Evolutionary conservation across 2,329 filamentous ascomycete genomes (phyloP), one percentile per base, ranked within the genome.

Genomic region (Knoxdaviesia proteae): DNA sequence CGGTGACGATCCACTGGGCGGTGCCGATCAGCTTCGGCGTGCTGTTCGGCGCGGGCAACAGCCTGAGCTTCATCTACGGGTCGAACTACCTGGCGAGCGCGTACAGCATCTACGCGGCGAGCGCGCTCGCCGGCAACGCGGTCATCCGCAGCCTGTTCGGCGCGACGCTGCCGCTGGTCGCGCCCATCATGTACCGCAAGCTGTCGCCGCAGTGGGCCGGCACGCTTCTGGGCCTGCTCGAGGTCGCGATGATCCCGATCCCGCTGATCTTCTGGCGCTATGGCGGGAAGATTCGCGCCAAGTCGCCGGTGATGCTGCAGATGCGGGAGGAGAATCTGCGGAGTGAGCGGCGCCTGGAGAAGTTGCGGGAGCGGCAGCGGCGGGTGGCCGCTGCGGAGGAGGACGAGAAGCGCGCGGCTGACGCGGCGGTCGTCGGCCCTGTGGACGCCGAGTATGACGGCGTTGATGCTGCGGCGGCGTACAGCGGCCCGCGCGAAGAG

Each of bases 101-200:
- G 6, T 92, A 92, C 50, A 78, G 78, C 4, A 80, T 90, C 50
- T 92, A 86, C 54, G 77, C 84, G 1, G 84, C 84, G 1, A 82
- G 75, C 3, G 84, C 84, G 0, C 63, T 92, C 34, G 83, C 84
- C 0, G 80, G 82, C 0, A 92, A 90, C 50, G 73, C 80, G 0
- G 79, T 92, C 2, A 65, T 84, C 10, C 65, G 84, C 34, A 79
- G 72, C 44, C 55, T 80, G 6, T 65, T 87, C 43, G 84, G 84
- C n/a, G 84, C 77, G n/a, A 70, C 75, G 0, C 61, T 92, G 7
- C 84, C 84, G 0, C 64, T 92, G 0, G 80, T 80, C 3, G 84
- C 81, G 0, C 69, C 80, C 0, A 65, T 67, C 30, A 77, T 93
- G 71, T 92, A 88, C 54, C 53, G 54, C 1, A 61, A 63, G 0